Conservation (phyloP, 2,329 filamentous ascomycete species). For the Apiospora hydei region DNA sequence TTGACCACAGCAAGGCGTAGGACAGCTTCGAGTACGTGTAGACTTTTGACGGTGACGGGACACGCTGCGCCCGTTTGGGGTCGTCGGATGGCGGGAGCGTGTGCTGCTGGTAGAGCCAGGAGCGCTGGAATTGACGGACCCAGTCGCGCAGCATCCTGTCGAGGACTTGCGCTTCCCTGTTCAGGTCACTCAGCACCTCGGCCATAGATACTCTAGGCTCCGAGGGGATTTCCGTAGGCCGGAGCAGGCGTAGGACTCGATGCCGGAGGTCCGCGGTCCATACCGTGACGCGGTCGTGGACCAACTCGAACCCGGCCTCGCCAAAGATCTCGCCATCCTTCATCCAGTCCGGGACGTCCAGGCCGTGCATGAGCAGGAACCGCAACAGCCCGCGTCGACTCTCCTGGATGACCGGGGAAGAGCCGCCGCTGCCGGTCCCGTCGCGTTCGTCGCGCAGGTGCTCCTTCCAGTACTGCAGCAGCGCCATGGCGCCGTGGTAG, state of each 20-base stretch:
- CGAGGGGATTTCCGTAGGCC: not conserved
- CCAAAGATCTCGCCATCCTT: constrained; percentile 39
- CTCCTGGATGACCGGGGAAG: constrained; percentile 37
- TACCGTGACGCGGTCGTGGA: constrained; percentile 39
- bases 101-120: constrained; percentile 26
- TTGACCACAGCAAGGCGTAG: constrained; percentile 36
- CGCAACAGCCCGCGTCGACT: constrained; percentile 39
- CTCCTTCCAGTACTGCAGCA: constrained; percentile 41
- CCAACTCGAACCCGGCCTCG: constrained; percentile 39
- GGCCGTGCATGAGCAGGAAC: constrained; percentile 35
- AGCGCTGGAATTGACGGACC: not conserved
- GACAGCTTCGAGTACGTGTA: constrained; percentile 34
- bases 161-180: not conserved
- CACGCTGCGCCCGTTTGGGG: constrained; percentile 28
- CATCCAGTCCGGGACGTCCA: constrained; percentile 40
- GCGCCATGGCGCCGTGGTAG: constrained; percentile 40
- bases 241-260: not conserved
- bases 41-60: constrained; percentile 36
- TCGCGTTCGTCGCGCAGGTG: constrained; percentile 2
- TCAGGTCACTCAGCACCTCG: constrained; percentile 7
- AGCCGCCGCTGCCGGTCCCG: constrained; percentile 20
- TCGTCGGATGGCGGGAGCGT: constrained; percentile 24
- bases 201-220: not conserved
- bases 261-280: constrained; percentile 34
- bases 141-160: constrained; percentile 17